Conservation (phyloP, 257 asterid genomes). For the Anisodus acutangulus region DNA sequence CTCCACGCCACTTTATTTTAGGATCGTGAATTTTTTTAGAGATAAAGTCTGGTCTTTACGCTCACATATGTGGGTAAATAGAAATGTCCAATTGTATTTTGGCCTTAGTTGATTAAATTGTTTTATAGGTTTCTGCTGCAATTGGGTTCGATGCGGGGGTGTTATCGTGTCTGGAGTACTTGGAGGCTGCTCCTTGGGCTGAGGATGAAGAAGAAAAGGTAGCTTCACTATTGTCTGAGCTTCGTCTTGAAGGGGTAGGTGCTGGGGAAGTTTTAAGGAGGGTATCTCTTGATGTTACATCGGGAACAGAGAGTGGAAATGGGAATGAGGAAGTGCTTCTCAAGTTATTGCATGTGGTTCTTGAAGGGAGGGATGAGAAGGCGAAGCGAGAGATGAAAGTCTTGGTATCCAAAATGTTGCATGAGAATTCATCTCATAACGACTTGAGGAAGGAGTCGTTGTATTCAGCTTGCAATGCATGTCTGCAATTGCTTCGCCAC, state of each 20-base stretch:
- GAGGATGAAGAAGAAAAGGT: conserved; percentile 96
- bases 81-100: neutral
- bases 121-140: conserved; percentile 82
- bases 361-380: conserved; percentile 95
- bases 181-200: conserved; percentile 99
- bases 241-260: conserved; percentile 83
- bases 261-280: conserved; percentile 88
- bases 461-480: conserved; percentile 71
- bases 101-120: neutral
- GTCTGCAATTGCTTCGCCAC: conserved; percentile 61
- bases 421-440: conserved; percentile 72
- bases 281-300: conserved; percentile 70
- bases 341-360: conserved; percentile 82
- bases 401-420: conserved; percentile 79
- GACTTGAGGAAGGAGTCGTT: conserved; percentile 83
- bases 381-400: conserved; percentile 93
- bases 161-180: conserved; percentile 80
- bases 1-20: neutral
- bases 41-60: neutral
- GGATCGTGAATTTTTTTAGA: neutral
- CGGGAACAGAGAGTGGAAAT: conserved; percentile 46
- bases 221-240: conserved; percentile 81
- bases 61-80: neutral
- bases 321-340: conserved; percentile 79
- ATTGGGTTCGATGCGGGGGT: conserved; percentile 97